A percentile compares a stretch with the other conserved stretches of the same genome.
Evolutionary conservation across 108 stramenopile genomes (phyloP).

Genomic region (Fragilariopsis cylindrus): DNA sequence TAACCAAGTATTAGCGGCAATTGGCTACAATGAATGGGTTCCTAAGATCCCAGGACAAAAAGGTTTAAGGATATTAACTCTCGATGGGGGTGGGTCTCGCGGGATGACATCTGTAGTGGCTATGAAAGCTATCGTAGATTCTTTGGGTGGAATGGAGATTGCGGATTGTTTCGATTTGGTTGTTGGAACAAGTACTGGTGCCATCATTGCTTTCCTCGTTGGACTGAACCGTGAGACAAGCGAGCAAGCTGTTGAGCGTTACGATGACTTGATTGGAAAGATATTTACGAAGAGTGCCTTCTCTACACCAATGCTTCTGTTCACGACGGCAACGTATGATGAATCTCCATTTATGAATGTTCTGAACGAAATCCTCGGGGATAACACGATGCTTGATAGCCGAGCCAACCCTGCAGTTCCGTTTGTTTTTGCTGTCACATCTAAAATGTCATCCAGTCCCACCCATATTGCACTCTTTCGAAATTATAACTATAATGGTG

Average conservation of each 20-base stretch:
- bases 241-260: constrained; percentile 64
- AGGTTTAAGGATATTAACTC: constrained; percentile 54
- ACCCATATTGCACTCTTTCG: constrained; percentile 75
- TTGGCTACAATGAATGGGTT: constrained; percentile 81
- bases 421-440: constrained; percentile 64
- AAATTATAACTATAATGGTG: constrained; percentile 85
- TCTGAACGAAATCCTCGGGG: constrained; percentile 64
- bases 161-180: constrained; percentile 86
- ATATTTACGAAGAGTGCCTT: constrained; percentile 82
- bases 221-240: constrained; percentile 73
- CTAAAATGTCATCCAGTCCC: constrained; percentile 79
- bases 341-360: constrained; percentile 81
- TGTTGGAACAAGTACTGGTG: constrained; percentile 84
- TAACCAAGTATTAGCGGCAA: constrained; percentile 80
- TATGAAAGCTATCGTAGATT: constrained; percentile 56
- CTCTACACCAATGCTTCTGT: constrained; percentile 70
- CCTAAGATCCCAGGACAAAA: constrained; percentile 77
- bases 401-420: constrained; percentile 74
- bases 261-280: constrained; percentile 69
- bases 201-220: constrained; percentile 76
- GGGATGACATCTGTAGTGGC: constrained; percentile 81
- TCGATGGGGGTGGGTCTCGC: constrained; percentile 80
- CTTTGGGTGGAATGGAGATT: constrained; percentile 69
- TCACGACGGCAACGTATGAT: constrained; percentile 84
- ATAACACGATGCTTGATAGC: constrained; percentile 78